Evolutionary conservation across 768 basidiomycete species (phyloP), one percentile per base, ranked within the genome.

Genomic region (Wakefieldia striispora): DNA sequence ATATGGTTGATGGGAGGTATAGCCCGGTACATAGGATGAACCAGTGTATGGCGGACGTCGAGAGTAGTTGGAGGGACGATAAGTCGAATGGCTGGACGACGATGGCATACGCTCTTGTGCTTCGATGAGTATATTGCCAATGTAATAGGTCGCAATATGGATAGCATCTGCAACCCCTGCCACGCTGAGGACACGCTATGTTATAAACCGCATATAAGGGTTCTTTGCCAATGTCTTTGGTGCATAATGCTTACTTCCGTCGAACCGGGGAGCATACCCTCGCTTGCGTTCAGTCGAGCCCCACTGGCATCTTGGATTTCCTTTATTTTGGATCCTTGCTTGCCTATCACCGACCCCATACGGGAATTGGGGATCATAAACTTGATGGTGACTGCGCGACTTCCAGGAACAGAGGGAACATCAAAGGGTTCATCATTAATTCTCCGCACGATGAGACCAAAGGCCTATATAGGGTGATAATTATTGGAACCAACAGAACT

Each of bases 381-480:
- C 70, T 98, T 97, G 78, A 99, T 98, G 26, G 97, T 98, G 47
- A 99, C 97, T 24, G 97, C 95, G 51, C 95, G 84, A 63, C 94
- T 97, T 50, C 97, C 97, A 40, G 97, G 97, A 6, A 98, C 91
- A 31, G 95, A 98, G 19, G 97, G 92, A 39, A 91, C 87, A 62
- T 97, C 97, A 70, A 97, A 98, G 1, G 97, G 95, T 68, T 98
- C 97, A 64, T 99, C 97, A 65, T 98, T 99, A 71, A 98, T 99
- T 59, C 95, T 84, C 51, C 97, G 88, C 19, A 98, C 97, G 62
- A 99, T 97, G 54, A 99, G 84, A 47, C 97, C 97, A 69, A 97
- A 99, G 9, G 97, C 97, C 95, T 98, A 41, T 27, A 10, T 14
- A 16, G 24, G 35, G 40, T 45, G 51, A 52, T 47, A 12, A 45